Conservation (phyloP, 2,329 filamentous ascomycete genomes). For the Pezicula neosporulosa region DNA sequence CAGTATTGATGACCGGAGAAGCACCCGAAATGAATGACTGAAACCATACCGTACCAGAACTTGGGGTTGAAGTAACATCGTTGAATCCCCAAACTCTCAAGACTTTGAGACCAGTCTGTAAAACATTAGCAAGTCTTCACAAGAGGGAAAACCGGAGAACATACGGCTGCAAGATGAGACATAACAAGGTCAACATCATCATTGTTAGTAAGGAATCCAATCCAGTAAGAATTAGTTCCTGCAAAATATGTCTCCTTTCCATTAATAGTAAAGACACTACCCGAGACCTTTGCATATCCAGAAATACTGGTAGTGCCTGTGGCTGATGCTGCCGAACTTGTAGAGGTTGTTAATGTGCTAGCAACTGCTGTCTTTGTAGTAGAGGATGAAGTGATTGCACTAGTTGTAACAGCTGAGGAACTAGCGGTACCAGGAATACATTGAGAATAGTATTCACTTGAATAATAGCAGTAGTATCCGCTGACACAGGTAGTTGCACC, state of each 20-base stretch:
- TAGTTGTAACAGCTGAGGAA: not conserved
- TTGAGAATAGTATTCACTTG: constrained; percentile 26
- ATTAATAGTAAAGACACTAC: constrained; percentile 37
- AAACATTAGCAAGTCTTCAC: not conserved
- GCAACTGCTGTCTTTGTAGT: not conserved
- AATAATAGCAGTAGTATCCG: constrained; percentile 22
- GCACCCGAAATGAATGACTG: constrained; percentile 38
- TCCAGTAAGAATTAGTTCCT: constrained; percentile 55
- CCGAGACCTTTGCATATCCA: constrained; percentile 20
- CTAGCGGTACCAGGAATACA: constrained; percentile 11
- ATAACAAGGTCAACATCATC: constrained; percentile 51
- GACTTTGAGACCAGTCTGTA: constrained; percentile 50
- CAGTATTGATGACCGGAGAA: constrained; percentile 59
- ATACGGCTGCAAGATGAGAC: constrained; percentile 37
- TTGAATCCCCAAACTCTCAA: constrained; percentile 63
- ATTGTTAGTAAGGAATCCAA: constrained; percentile 48
- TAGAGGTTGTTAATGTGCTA: not conserved
- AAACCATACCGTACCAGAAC: constrained; percentile 39
- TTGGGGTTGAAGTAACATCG: constrained; percentile 42
- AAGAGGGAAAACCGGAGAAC: constrained; percentile 2
- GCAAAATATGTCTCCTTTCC: constrained; percentile 45
- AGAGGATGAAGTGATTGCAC: not conserved
- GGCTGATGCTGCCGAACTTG: not conserved
- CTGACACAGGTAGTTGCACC: constrained; percentile 24
- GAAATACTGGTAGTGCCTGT: constrained; percentile 2